Conservation (phyloP, 345 rosid genomes). For the Bruguiera parviflora region DNA sequence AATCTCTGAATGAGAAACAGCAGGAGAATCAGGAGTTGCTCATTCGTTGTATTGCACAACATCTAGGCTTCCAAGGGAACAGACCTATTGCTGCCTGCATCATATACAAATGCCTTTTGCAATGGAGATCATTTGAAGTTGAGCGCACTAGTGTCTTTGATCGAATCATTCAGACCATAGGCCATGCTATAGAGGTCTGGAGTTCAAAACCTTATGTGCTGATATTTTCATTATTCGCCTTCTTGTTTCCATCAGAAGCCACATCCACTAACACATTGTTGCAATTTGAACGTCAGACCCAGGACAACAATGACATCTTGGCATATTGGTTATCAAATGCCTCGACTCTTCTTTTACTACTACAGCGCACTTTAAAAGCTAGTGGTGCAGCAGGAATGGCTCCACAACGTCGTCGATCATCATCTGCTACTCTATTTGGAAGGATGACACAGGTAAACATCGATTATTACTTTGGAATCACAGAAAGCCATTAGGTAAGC, state of each 20-base stretch:
- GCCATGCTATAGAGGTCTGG: slow-evolving; percentile 84
- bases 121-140: slow-evolving; percentile 97
- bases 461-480: neutral
- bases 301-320: slow-evolving; percentile 75
- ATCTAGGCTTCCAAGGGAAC: slow-evolving; percentile 71
- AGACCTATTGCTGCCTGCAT: slow-evolving; percentile 89
- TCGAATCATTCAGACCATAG: slow-evolving; percentile 87
- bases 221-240: neutral
- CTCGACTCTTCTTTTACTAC: slow-evolving; percentile 85
- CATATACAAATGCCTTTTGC: slow-evolving; percentile 87
- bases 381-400: slow-evolving; percentile 97
- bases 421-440: slow-evolving; percentile 90
- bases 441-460: slow-evolving; percentile 77
- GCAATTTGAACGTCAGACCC: slow-evolving; percentile 50
- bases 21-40: slow-evolving; percentile 96
- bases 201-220: slow-evolving; percentile 8
- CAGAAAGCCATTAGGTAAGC: slow-evolving; percentile 4
- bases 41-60: slow-evolving; percentile 87
- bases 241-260: neutral
- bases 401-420: slow-evolving; percentile 93
- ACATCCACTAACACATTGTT: slow-evolving; percentile 21
- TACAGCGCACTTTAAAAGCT: slow-evolving; percentile 87
- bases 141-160: slow-evolving; percentile 89
- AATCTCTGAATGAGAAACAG: slow-evolving; percentile 85
- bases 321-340: slow-evolving; percentile 96